A percentile compares a stretch with the other conserved stretches of the same genome.
Evolutionary conservation across 139 green algal genomes (phyloP).

Genomic region (Ulvella scutata): DNA sequence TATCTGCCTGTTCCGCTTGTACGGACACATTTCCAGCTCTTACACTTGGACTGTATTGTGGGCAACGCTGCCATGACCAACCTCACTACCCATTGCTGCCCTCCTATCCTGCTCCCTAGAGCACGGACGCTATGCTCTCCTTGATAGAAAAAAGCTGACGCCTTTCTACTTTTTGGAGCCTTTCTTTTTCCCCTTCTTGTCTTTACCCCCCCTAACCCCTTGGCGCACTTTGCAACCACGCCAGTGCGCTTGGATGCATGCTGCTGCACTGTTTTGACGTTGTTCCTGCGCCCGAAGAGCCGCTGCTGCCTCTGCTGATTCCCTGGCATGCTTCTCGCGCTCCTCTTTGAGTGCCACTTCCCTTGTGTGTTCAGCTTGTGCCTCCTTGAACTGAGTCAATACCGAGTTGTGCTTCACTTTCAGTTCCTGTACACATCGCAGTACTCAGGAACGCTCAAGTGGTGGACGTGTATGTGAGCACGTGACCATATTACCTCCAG

Average conservation of each 20-base stretch:
- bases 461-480: not conserved
- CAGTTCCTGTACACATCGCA: not conserved
- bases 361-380: not conserved
- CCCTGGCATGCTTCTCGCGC: not conserved
- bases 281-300: not conserved
- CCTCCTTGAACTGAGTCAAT: not conserved
- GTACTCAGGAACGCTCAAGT: not conserved
- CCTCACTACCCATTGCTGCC: too few relatives aligned
- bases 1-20: too few relatives aligned
- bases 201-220: not conserved
- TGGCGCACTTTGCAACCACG: not conserved
- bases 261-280: not conserved
- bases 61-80: too few relatives aligned
- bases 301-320: not conserved
- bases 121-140: too few relatives aligned
- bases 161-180: too few relatives aligned
- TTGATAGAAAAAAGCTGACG: too few relatives aligned
- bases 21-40: too few relatives aligned
- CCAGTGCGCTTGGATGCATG: not conserved
- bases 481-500: not conserved
- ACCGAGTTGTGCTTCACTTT: not conserved
- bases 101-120: too few relatives aligned
- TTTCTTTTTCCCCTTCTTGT: conserved; percentile 1
- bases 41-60: too few relatives aligned
- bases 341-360: not conserved